Percentiles rank a stretch among this genome's conserved stretches.
Conservation (phyloP, 2,329 filamentous ascomycete species). For the Xylaria hypoxylon region DNA sequence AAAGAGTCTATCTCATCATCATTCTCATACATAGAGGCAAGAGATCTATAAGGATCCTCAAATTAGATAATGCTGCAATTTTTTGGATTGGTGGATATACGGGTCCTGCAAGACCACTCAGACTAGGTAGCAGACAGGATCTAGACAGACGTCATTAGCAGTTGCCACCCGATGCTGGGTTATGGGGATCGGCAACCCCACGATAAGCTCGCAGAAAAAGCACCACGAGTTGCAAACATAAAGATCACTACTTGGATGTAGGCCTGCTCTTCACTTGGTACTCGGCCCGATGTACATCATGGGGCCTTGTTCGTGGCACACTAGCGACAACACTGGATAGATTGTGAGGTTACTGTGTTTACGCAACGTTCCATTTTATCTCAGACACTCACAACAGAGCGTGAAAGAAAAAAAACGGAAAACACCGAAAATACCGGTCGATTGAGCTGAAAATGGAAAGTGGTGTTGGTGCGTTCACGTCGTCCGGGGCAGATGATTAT, state of each 20-base stretch:
- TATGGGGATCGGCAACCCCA: slow-evolving; percentile 1
- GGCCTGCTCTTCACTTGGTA: slow-evolving; percentile 3
- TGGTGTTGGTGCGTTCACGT: slow-evolving; percentile 8
- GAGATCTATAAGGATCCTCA: slow-evolving; percentile 27
- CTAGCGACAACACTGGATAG: slow-evolving; percentile 21
- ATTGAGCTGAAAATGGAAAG: slow-evolving; percentile 23
- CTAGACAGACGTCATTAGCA: not conserved
- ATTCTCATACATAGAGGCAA: slow-evolving; percentile 27
- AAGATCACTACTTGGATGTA: not conserved
- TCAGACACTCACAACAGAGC: not conserved
- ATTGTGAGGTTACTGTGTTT: slow-evolving; percentile 7
- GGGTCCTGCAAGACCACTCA: slow-evolving; percentile 7
- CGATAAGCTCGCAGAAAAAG: slow-evolving; percentile 10
- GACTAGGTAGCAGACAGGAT: slow-evolving; percentile 6
- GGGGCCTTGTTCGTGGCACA: slow-evolving; percentile 15
- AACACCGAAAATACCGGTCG: too few relatives aligned
- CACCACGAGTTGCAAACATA: slow-evolving; percentile 14
- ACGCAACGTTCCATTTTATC: slow-evolving; percentile 26
- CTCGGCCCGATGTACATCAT: slow-evolving; percentile 33
- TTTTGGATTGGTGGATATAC: not conserved
- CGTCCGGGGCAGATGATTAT: slow-evolving; percentile 1
- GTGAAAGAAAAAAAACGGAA: not conserved
- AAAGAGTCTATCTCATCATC: slow-evolving; percentile 21
- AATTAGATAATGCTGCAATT: slow-evolving; percentile 4
- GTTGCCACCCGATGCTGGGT: not conserved